Conservation (phyloP, 257 asterid genomes). For the Penstemon davidsonii region DNA sequence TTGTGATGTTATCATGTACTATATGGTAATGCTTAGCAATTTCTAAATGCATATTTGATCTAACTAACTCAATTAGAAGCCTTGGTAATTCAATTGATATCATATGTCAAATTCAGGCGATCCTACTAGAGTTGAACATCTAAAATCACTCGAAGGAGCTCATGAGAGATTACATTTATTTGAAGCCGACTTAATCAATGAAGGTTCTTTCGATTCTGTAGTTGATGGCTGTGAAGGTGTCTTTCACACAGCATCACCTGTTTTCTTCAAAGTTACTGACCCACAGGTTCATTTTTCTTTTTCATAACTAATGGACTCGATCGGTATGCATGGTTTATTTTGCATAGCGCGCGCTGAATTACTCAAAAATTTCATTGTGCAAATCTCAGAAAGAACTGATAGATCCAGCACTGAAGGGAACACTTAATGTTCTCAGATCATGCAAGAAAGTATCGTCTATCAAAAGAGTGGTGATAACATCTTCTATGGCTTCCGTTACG, state of each 20-base stretch:
- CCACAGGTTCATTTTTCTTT: constrained; percentile 41
- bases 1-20: too few relatives aligned
- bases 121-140: constrained; percentile 44
- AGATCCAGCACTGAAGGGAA: constrained; percentile 71
- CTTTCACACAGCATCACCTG: constrained; percentile 68
- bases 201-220: constrained; percentile 52
- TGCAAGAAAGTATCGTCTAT: constrained; percentile 47
- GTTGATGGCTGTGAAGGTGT: constrained; percentile 64
- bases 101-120: constrained; percentile 39
- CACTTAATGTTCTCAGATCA: constrained; percentile 55
- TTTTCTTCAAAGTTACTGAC: constrained; percentile 28
- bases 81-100: not conserved
- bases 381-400: constrained; percentile 47
- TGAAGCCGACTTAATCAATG: constrained; percentile 47
- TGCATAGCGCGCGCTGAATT: not conserved
- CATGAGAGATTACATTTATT: constrained; percentile 48
- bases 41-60: not conserved
- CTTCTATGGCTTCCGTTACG: constrained; percentile 54
- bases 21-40: too few relatives aligned
- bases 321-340: not conserved
- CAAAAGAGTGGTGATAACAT: constrained; percentile 53
- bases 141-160: constrained; percentile 60
- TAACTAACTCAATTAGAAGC: not conserved
- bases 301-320: not conserved
- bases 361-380: not conserved